These are phyloP conservation scores for Annulohypoxylon moriforme DNA, from an alignment of 495 filamentous ascomycete genomes.

Conservation along the genomic window DNA sequence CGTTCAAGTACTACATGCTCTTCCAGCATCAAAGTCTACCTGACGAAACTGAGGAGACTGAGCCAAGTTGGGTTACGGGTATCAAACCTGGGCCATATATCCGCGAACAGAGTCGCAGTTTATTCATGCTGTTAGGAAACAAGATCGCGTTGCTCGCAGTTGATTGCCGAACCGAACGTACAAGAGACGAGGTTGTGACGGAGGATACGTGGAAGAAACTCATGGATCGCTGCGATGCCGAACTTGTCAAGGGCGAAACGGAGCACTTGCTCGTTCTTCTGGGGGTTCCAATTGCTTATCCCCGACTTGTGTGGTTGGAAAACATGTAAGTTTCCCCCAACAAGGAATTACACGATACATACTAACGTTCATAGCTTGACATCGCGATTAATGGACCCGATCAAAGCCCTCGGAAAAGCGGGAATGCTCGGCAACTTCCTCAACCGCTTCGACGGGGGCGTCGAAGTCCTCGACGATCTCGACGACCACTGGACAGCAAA, in stretches of 20 bases:
- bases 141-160: constrained; percentile 85
- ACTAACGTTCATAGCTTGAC: constrained; percentile 70
- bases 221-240: constrained; percentile 82
- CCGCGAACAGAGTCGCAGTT: constrained; percentile 80
- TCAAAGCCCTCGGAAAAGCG: constrained; percentile 86
- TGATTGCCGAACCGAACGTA: constrained; percentile 91
- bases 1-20: constrained; percentile 98
- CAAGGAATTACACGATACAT: not conserved
- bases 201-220: constrained; percentile 83
- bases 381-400: constrained; percentile 81
- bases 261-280: constrained; percentile 90
- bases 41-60: constrained; percentile 79
- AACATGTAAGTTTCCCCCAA: constrained; percentile 62
- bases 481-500: constrained; percentile 98
- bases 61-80: constrained; percentile 93
- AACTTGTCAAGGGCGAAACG: constrained; percentile 83
- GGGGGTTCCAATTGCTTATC: constrained; percentile 92
- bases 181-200: constrained; percentile 80
- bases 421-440: constrained; percentile 83
- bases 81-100: constrained; percentile 88
- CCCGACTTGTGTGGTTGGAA: constrained; percentile 82
- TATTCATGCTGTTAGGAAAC: constrained; percentile 85
- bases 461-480: constrained; percentile 92
- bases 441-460: constrained; percentile 90
- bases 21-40: constrained; percentile 94